These are phyloP conservation scores for Moniliophthora roreri DNA, from an alignment of 1,284 basidiomycete species.

Conservation along the genomic window DNA sequence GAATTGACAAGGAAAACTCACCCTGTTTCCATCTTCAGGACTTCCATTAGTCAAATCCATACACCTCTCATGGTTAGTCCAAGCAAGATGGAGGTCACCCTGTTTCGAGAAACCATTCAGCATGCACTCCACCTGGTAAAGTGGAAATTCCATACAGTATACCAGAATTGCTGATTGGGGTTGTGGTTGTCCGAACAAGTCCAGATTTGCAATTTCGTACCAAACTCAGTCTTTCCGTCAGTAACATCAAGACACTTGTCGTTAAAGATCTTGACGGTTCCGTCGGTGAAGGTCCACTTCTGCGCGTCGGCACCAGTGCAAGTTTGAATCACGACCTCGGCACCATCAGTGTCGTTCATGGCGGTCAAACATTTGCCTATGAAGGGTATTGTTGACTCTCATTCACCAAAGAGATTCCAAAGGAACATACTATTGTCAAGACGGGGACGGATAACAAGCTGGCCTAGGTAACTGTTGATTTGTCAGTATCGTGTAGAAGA, in stretches of 20 bases:
- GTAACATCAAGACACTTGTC: slow-evolving; percentile 50
- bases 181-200: slow-evolving; percentile 31
- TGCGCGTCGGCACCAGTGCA: slow-evolving; percentile 43
- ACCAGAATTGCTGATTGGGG: slow-evolving; percentile 2
- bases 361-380: slow-evolving; percentile 50
- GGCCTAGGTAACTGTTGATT: not conserved
- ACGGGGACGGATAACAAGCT: not conserved
- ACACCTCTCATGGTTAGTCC: slow-evolving; percentile 48
- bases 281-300: slow-evolving; percentile 44
- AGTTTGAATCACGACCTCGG: slow-evolving; percentile 40
- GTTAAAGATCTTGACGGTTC: slow-evolving; percentile 39
- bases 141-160: not conserved
- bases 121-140: too few species aligned
- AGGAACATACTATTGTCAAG: not conserved
- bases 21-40: slow-evolving; percentile 37
- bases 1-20: slow-evolving; percentile 21
- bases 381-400: not conserved
- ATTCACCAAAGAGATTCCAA: too few species aligned
- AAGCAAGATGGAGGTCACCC: slow-evolving; percentile 28
- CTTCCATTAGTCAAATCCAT: slow-evolving; percentile 43
- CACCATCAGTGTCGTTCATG: slow-evolving; percentile 43
- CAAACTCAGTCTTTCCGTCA: slow-evolving; percentile 37
- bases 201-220: slow-evolving; percentile 48
- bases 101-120: too few species aligned
- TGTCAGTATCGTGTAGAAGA: not conserved